Conservation (phyloP, 768 basidiomycete genomes). For the Serendipita sp. region DNA sequence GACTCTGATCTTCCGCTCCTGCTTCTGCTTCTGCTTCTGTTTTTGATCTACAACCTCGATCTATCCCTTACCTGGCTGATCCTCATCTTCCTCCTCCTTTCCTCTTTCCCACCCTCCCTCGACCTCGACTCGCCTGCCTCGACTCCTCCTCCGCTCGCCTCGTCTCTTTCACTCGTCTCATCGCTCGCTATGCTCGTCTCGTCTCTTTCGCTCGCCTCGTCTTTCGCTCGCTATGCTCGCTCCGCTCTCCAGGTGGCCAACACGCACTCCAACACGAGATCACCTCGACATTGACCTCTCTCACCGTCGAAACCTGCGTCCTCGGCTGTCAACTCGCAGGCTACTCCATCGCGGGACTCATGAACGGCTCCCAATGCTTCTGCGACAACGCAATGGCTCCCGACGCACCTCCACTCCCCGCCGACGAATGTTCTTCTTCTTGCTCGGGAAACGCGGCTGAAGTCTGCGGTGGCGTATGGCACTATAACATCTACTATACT, state of each 20-base stretch:
- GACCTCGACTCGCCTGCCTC: too few relatives aligned
- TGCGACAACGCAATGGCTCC: slow-evolving; percentile 5
- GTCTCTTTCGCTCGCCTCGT: too few relatives aligned
- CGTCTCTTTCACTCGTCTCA: too few relatives aligned
- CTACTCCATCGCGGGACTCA: background rate
- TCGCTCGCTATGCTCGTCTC: too few relatives aligned
- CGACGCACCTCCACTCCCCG: background rate
- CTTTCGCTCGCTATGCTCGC: background rate
- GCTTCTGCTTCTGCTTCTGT: too few relatives aligned
- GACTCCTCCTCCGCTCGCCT: too few relatives aligned
- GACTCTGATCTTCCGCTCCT: too few relatives aligned
- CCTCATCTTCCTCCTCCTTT: too few relatives aligned
- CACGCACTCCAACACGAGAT: slow-evolving; percentile 1
- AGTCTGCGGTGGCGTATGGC: slow-evolving; percentile 2
- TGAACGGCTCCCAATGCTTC: slow-evolving; percentile 2
- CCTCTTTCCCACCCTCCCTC: too few relatives aligned
- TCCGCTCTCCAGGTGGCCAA: background rate
- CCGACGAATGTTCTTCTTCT: background rate
- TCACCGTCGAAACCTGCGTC: background rate
- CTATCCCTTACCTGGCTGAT: too few relatives aligned
- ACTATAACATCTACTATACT: background rate
- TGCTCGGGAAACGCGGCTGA: background rate
- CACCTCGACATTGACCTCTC: background rate
- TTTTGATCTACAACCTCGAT: too few relatives aligned
- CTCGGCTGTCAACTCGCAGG: background rate